A percentile compares a stretch with the other conserved stretches of the same genome.
phyloP scores from a whole-genome alignment of 2,329 filamentous ascomycete genomes.

The Fusarium liriodendri region DNA sequence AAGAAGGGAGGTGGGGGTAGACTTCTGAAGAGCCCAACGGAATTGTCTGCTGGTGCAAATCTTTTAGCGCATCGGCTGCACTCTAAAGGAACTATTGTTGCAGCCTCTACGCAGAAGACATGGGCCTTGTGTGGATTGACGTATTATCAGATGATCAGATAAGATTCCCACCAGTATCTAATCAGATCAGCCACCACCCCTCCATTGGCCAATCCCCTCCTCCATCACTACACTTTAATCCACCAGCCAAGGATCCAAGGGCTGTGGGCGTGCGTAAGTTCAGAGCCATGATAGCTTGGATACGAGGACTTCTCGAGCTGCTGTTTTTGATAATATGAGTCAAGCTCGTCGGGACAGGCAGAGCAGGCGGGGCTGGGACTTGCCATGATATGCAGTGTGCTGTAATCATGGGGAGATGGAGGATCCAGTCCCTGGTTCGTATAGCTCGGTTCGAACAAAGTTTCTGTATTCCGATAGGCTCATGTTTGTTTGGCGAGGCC shows the following conservation, averaged over 20 bases:
- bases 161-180: slow-evolving; percentile 36
- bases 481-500: not conserved
- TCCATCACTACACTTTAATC: slow-evolving; percentile 6
- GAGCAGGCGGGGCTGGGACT: not conserved
- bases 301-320: not conserved
- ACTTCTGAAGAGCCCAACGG: not conserved
- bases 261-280: slow-evolving; percentile 13
- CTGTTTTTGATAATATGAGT: not conserved
- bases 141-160: slow-evolving; percentile 41
- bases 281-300: slow-evolving; percentile 20
- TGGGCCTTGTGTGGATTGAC: slow-evolving; percentile 18
- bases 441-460: not conserved
- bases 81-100: slow-evolving; percentile 7
- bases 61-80: not conserved
- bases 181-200: slow-evolving; percentile 39
- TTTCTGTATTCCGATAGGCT: not conserved
- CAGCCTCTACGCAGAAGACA: slow-evolving; percentile 10
- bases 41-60: not conserved
- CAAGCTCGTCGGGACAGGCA: not conserved
- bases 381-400: not conserved
- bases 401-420: not conserved
- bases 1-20: no score
- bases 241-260: not conserved
- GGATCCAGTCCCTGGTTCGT: not conserved
- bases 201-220: slow-evolving; percentile 32